phyloP scores from a whole-genome alignment of 1,139 yeast genomes.

The Scheffersomyces stambukii region DNA sequence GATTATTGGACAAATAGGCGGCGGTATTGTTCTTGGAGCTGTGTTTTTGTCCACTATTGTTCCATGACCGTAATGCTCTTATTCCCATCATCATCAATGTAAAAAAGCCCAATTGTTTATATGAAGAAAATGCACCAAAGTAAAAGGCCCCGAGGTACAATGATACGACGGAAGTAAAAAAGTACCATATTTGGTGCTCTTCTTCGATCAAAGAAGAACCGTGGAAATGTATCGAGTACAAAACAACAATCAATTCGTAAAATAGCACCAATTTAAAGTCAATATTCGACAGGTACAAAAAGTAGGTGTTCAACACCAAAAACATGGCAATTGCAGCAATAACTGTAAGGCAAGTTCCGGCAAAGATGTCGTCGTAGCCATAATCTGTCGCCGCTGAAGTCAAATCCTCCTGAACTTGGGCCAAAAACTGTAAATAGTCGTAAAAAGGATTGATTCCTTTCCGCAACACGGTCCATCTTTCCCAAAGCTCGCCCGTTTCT shows the following conservation, averaged over 20 bases:
- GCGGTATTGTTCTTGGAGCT: slow-evolving; percentile 43
- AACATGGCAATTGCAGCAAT: slow-evolving; percentile 18
- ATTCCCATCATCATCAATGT: slow-evolving; percentile 35
- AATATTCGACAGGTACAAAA: slow-evolving; percentile 10
- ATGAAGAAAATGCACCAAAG: slow-evolving; percentile 7
- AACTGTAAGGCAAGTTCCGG: slow-evolving; percentile 42
- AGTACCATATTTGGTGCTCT: slow-evolving; percentile 97
- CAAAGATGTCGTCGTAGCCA: slow-evolving; percentile 45
- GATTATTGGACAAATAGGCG: slow-evolving; percentile 37
- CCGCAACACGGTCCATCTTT: slow-evolving; percentile 12
- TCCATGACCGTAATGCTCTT: slow-evolving; percentile 79
- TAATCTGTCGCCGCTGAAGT: slow-evolving; percentile 75
- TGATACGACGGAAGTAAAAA: slow-evolving; percentile 43
- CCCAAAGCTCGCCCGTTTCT: slow-evolving; percentile 8
- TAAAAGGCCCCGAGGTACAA: slow-evolving; percentile 12
- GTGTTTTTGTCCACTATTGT: slow-evolving; percentile 83
- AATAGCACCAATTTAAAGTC: slow-evolving; percentile 14
- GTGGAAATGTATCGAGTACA: slow-evolving; percentile 61
- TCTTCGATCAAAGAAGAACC: slow-evolving; percentile 96
- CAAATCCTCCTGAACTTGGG: slow-evolving; percentile 48
- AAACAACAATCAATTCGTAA: slow-evolving; percentile 30
- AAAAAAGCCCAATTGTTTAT: slow-evolving; percentile 12
- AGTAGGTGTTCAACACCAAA: slow-evolving; percentile 15
- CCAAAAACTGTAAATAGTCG: slow-evolving; percentile 37
- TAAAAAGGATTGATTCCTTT: slow-evolving; percentile 12